Percentiles rank a stretch among this genome's conserved stretches.
These are phyloP conservation scores for Kodamaea derodonti DNA, from an alignment of 1,139 yeast genomes.

Conservation along the genomic window DNA sequence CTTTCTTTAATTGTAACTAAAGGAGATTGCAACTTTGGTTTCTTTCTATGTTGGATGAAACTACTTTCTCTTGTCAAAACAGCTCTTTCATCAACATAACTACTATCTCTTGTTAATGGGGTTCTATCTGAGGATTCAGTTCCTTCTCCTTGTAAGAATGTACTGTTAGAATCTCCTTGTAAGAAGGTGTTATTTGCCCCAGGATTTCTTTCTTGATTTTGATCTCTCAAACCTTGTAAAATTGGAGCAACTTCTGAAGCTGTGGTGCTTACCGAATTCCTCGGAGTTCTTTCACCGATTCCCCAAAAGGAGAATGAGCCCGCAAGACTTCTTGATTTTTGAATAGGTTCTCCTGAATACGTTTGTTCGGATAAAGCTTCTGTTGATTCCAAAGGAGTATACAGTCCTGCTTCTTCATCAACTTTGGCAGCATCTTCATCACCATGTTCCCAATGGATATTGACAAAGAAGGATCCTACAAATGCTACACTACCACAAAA, in stretches of 20 bases:
- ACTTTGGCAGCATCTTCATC: conserved; percentile 10
- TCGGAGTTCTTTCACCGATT: conserved; percentile 25
- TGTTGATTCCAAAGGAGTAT: background rate
- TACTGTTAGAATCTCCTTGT: background rate
- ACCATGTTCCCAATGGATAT: conserved; percentile 24
- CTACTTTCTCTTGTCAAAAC: background rate
- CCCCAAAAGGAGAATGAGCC: conserved; percentile 45
- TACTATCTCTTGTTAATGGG: conserved; percentile 13
- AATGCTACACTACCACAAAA: conserved; percentile 37
- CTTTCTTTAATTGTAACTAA: conserved; percentile 22
- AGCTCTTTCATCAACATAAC: conserved; percentile 8
- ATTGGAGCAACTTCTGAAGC: conserved; percentile 14
- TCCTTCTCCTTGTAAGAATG: background rate
- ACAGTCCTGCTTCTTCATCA: background rate
- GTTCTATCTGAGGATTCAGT: conserved; percentile 1
- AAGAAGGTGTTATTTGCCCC: conserved; percentile 1
- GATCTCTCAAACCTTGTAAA: conserved; percentile 13
- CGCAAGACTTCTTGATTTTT: conserved; percentile 10
- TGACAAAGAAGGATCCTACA: conserved; percentile 36
- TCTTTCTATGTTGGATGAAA: background rate
- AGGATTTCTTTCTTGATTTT: conserved; percentile 3
- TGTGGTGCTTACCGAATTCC: conserved; percentile 19
- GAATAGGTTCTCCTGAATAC: conserved; percentile 1
- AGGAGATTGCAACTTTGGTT: conserved; percentile 15
- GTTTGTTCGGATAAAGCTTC: conserved; percentile 8